A percentile compares a stretch with the other conserved stretches of the same genome.
These are phyloP conservation scores for Candida boleticola DNA, from an alignment of 805 yeast species.

Conservation along the genomic window DNA sequence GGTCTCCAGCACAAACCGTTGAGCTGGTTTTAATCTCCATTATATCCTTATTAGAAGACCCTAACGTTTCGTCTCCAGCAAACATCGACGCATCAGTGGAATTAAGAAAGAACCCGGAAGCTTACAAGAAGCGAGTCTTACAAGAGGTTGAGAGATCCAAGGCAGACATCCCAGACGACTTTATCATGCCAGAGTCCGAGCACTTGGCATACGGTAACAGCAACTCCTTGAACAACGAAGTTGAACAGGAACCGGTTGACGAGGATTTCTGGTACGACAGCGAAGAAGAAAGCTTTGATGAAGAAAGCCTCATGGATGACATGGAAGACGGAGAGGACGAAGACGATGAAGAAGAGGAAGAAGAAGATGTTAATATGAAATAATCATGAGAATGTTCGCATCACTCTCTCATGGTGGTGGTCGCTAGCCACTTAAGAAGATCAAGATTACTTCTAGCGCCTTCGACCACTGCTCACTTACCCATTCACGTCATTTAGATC, in stretches of 20 bases:
- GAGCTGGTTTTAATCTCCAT: constrained; percentile 88
- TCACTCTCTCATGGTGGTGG: no score
- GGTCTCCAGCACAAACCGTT: constrained; percentile 93
- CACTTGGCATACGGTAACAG: constrained; percentile 39
- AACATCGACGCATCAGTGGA: constrained; percentile 94
- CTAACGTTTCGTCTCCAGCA: constrained; percentile 91
- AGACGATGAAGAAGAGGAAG: constrained; percentile 60
- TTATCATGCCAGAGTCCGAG: constrained; percentile 72
- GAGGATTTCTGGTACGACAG: constrained; percentile 83
- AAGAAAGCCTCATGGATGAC: constrained; percentile 47
- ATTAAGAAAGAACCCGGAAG: constrained; percentile 77
- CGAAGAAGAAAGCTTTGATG: constrained; percentile 46
- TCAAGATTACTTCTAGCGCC: no score
- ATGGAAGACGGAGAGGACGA: constrained; percentile 52
- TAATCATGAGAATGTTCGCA: constrained; percentile 1
- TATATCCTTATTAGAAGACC: constrained; percentile 88
- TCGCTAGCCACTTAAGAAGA: no score
- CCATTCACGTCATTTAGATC: constrained; percentile 1
- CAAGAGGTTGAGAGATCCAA: constrained; percentile 83
- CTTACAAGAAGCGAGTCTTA: constrained; percentile 69
- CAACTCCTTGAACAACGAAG: constrained; percentile 36
- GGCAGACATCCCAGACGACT: constrained; percentile 83
- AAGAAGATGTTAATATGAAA: constrained; percentile 26
- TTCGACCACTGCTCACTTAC: no score
- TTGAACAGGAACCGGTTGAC: constrained; percentile 59